Base-by-base conservation (phyloP, 148 eudicot genomes). In the Fagopyrum homotropicum region DNA sequence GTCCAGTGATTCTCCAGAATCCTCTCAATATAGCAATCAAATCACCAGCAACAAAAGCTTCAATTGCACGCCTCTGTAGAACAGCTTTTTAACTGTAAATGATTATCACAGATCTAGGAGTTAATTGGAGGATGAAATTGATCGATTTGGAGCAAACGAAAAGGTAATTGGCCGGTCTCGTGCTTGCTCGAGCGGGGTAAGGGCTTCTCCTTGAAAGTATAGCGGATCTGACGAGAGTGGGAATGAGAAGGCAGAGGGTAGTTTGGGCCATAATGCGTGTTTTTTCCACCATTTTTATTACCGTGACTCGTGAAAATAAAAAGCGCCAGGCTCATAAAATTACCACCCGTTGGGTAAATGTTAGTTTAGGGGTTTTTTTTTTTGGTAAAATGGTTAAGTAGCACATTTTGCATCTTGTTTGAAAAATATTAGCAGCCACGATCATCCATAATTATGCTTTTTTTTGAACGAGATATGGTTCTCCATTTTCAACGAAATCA, bases 21-120 rank as follows among this genome's bases (percentile, higher is more conserved):
- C 69, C 69, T 63, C 45, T 63, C 69, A 10, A 14, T 63, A 29
- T 63, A 44, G 69, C 69, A 44, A 63, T 63, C 69, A 63, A 57
- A 29, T 30, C 69, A 30, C 5, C 69, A 30, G 16, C 43, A 5
- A 63, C 7, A 9, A 63, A 63, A 63, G 69, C 69, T 63, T 29
- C 12, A 9, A 63, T 63, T 63, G 69, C 16, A 30, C 69, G 69
- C 69, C 45, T 63, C 7, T 11, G 44, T 63, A 63, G 68, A 30
- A 12, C 22, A 12, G 68, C 15, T 61, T 26, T 26, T 61, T 7
- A 29, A 22, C 15, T 9, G 45, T 45, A 12, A 30, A 64, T 64
- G 45, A 66, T 66, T 5, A 12, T 66, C 47, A 35, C 47, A 15
- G 71, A 66, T 66, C 47, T 66, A 40, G 47, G 15, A 12, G 69